These are phyloP conservation scores for Blumeria hordei DNA, from an alignment of 2,329 filamentous ascomycete species.

Conservation along the genomic window DNA sequence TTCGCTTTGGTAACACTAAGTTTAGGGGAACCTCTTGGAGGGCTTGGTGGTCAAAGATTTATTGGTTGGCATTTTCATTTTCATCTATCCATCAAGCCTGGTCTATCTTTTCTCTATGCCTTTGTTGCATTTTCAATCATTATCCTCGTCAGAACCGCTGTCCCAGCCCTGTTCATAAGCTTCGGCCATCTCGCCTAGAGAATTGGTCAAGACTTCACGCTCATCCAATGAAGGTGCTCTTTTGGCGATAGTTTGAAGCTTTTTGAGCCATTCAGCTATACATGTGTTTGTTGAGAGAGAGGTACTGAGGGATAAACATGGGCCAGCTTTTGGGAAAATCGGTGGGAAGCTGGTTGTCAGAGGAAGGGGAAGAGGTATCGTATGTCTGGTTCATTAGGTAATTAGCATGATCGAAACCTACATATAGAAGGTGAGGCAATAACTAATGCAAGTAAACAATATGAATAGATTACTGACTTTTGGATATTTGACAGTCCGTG, in stretches of 20 bases:
- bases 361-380: slow-evolving; percentile 37
- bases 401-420: background rate
- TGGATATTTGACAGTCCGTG: slow-evolving; percentile 14
- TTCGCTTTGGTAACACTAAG: no score
- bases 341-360: slow-evolving; percentile 62
- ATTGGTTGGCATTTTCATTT: no score
- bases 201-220: slow-evolving; percentile 59
- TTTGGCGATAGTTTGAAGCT: slow-evolving; percentile 36
- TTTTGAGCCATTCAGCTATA: slow-evolving; percentile 44
- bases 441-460: no score
- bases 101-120: no score
- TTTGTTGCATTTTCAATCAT: slow-evolving; percentile 15
- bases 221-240: slow-evolving; percentile 49
- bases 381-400: slow-evolving; percentile 12
- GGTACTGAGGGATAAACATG: slow-evolving; percentile 25
- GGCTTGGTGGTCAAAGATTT: no score
- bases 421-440: background rate
- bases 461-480: slow-evolving; percentile 10
- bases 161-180: slow-evolving; percentile 78
- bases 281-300: slow-evolving; percentile 51
- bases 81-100: no score
- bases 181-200: slow-evolving; percentile 60
- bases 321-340: slow-evolving; percentile 22
- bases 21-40: no score
- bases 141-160: slow-evolving; percentile 49